Conservation (phyloP, 192 early-diverging fungal genomes). For the Mortierella claussenii region DNA sequence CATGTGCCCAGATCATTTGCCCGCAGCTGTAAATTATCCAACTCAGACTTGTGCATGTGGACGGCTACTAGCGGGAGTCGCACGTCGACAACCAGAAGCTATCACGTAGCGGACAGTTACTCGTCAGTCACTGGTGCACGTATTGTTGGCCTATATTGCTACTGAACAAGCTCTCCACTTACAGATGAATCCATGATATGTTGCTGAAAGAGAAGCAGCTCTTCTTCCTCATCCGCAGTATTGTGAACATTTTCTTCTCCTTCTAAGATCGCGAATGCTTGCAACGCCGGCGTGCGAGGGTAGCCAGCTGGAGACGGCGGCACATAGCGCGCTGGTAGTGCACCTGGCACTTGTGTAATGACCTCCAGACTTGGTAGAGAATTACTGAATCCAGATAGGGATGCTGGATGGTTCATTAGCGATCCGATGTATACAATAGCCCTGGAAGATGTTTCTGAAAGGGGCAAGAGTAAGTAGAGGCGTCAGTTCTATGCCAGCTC, state of each 20-base stretch:
- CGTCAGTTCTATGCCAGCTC: no score
- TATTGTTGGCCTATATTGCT: no score
- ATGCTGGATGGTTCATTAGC: conserved; percentile 14
- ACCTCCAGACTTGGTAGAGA: conserved; percentile 57
- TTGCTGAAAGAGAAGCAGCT: conserved; percentile 64
- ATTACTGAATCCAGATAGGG: conserved; percentile 22
- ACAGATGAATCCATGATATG: conserved; percentile 68
- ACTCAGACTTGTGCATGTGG: conserved; percentile 54
- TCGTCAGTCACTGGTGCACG: no score
- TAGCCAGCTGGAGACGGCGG: conserved; percentile 30
- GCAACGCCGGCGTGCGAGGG: conserved; percentile 53
- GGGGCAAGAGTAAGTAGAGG: conserved; percentile 10
- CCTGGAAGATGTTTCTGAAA: conserved; percentile 34
- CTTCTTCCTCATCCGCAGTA: conserved; percentile 65
- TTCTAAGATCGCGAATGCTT: conserved; percentile 51
- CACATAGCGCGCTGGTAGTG: conserved; percentile 28
- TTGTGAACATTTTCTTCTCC: conserved; percentile 61
- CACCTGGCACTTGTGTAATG: conserved; percentile 32
- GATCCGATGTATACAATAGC: conserved; percentile 37
- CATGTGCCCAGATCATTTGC: conserved; percentile 44
- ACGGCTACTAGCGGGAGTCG: conserved; percentile 56
- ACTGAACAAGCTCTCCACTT: no score
- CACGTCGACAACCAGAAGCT: conserved; percentile 39
- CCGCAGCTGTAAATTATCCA: conserved; percentile 51
- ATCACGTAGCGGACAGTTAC: background rate